Evolutionary conservation across 2,329 filamentous ascomycete species (phyloP), one percentile per base, ranked within the genome.

Genomic region (Huntiella abstrusa): DNA sequence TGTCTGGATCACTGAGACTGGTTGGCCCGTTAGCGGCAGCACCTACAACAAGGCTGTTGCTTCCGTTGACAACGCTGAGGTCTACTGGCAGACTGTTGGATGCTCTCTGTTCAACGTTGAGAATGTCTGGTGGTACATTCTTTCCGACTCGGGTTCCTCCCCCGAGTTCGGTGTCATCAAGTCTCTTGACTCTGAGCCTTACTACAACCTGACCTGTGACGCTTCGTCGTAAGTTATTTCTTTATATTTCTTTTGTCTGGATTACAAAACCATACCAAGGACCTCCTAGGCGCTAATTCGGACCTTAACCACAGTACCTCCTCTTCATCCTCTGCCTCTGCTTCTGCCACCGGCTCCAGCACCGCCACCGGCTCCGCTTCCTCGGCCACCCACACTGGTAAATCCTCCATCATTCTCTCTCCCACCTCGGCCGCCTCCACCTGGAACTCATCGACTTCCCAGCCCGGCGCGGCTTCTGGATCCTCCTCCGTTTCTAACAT

Each of bases 1-100:
- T 13, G 72, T 92, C 54, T 91, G 83, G 83, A 71, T 92, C 52
- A 91, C 85, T 22, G 85, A 93, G 70, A 91, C 84, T 12, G 86
- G 86, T 53, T 91, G 83, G 75, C 85, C 86, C 42, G 75, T 86
- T 45, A 75, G 69, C 55, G 86, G 85, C 47, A 64, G 71, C 52
- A 69, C 64, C 1, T 63, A 70, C 51, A 77, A 76, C 54, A 58
- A 72, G 42, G 83, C 75, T 36, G 69, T 80, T 7, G 68, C 86
- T 4, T 77, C 67, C 33, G 52, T 64, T 32, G 64, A 69, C 45
- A 87, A 88, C 57, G 83, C 86, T 38, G 69, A 83, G 65, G 71
- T 62, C n/a, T 94, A 75, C 71, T 93, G 83, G 81, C 69, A 83
- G 54, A 66, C 80, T 40, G 80, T 88, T 45, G 82, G 77, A 45